Evolutionary conservation across 768 basidiomycete genomes (phyloP).

Genomic region (Kwoniella shandongensis): DNA sequence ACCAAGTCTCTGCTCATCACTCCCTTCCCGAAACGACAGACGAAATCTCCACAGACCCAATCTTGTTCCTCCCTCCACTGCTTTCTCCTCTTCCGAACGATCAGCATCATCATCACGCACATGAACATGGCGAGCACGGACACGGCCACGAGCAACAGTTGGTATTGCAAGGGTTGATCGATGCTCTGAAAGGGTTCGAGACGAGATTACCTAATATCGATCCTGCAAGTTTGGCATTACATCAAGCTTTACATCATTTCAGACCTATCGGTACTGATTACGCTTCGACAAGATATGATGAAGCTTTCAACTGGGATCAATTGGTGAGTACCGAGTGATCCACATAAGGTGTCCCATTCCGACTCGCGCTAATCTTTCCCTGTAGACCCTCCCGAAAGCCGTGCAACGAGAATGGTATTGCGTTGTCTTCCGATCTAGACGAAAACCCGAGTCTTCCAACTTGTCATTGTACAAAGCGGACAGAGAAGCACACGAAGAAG

Average conservation of each 20-base stretch:
- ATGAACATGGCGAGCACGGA: slow-evolving; percentile 3
- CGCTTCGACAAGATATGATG: slow-evolving; percentile 64
- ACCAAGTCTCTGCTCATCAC: slow-evolving; percentile 31
- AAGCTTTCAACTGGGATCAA: slow-evolving; percentile 86
- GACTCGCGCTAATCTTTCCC: neutral
- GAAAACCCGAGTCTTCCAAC: slow-evolving; percentile 56
- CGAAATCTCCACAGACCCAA: slow-evolving; percentile 36
- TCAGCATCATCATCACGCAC: neutral
- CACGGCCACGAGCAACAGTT: slow-evolving; percentile 1
- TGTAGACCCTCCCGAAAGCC: slow-evolving; percentile 22
- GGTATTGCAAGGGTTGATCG: slow-evolving; percentile 10
- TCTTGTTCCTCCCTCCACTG: slow-evolving; percentile 81
- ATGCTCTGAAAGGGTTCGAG: slow-evolving; percentile 59
- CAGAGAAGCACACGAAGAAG: slow-evolving; percentile 85
- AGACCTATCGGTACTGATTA: slow-evolving; percentile 64
- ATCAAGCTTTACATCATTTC: slow-evolving; percentile 80
- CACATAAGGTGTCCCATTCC: neutral
- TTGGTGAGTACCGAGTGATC: too few species aligned
- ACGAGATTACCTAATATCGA: slow-evolving; percentile 83
- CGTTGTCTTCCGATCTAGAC: slow-evolving; percentile 80
- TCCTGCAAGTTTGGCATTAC: slow-evolving; percentile 75
- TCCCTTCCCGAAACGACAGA: slow-evolving; percentile 26
- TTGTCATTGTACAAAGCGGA: slow-evolving; percentile 76
- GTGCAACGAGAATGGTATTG: slow-evolving; percentile 60
- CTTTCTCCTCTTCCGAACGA: slow-evolving; percentile 64